Evolutionary conservation across 108 stramenopile genomes (phyloP).

Genomic region (Seminavis robusta): DNA sequence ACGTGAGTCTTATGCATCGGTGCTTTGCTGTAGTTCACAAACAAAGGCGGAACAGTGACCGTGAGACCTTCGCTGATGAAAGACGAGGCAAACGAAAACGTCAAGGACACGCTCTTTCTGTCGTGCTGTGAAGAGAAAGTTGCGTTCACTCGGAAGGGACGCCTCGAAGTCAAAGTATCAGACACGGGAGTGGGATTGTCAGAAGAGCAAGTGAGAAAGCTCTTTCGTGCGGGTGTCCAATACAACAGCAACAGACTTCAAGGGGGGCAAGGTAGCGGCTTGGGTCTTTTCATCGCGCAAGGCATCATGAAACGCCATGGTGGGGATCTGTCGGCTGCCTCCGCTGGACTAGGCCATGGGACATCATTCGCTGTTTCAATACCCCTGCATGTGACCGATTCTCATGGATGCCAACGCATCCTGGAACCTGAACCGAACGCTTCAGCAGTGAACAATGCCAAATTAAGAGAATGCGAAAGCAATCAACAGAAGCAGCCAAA

Average conservation of each 20-base stretch:
- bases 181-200: constrained; percentile 62
- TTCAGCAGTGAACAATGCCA: neutral
- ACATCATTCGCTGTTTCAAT: constrained; percentile 41
- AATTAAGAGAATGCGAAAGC: no score
- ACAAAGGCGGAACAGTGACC: no score
- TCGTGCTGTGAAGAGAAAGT: neutral
- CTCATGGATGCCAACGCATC: constrained; percentile 3
- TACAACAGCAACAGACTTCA: constrained; percentile 64
- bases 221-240: constrained; percentile 62
- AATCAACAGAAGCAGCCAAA: neutral
- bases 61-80: neutral
- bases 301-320: constrained; percentile 54
- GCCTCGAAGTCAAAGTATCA: constrained; percentile 26
- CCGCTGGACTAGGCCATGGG: constrained; percentile 46
- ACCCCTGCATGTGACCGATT: constrained; percentile 50
- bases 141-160: constrained; percentile 2
- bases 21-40: neutral
- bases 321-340: constrained; percentile 38
- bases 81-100: neutral
- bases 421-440: constrained; percentile 1
- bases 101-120: neutral
- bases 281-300: constrained; percentile 65
- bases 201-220: constrained; percentile 25
- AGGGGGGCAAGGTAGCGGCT: constrained; percentile 58
- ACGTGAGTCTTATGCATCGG: neutral